Evolutionary conservation across 1,284 basidiomycete species (phyloP), one percentile per base, ranked within the genome.

Genomic region (Irpex sp.): DNA sequence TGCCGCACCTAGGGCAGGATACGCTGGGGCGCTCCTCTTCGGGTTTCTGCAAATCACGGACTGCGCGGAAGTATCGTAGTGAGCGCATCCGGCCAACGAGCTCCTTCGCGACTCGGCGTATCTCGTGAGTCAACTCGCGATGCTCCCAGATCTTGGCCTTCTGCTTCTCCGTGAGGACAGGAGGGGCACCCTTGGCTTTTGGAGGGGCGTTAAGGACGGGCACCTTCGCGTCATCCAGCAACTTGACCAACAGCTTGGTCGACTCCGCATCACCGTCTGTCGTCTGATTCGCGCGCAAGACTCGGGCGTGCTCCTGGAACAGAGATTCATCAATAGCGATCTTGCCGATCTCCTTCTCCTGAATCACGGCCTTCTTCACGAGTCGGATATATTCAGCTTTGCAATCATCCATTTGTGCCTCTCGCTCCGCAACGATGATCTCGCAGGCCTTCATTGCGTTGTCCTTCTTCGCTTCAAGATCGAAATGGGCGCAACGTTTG

Each of bases 401-500:
- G 75, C 94, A 97, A 54, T 89, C 87, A 19, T 89, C 83, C 49
- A 94, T 81, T 71, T 97, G 95, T 62, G 81, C 82, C 59, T 83
- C 83, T 57, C 95, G 91, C 68, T 94, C 93, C 62, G 85, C 76
- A 59, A 96, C 90, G 68, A 98, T 97, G 69, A 94, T 87, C 68
- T 97, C 92, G 75, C 95, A 98, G 3, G 94, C 94, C 71, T 92
- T 93, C 84, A 92, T 91, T 1, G 94, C 89, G 65, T 92, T 92
- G 65, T 89, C 87, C 67, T 69, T 61, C 57, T 84, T 86, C 19
- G 87, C 83, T 62, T 96, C 92, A 47, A 96, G 83, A 71, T 94
- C 92, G 75, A 97, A 97, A 74, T 97, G 95, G 6, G 95, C 95
- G 72, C 94, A 96, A 35, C 94, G 90, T 72, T 97, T 97, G 61